These are phyloP conservation scores for Mrakia hoshinonis DNA, from an alignment of 768 basidiomycete genomes.

Conservation along the genomic window DNA sequence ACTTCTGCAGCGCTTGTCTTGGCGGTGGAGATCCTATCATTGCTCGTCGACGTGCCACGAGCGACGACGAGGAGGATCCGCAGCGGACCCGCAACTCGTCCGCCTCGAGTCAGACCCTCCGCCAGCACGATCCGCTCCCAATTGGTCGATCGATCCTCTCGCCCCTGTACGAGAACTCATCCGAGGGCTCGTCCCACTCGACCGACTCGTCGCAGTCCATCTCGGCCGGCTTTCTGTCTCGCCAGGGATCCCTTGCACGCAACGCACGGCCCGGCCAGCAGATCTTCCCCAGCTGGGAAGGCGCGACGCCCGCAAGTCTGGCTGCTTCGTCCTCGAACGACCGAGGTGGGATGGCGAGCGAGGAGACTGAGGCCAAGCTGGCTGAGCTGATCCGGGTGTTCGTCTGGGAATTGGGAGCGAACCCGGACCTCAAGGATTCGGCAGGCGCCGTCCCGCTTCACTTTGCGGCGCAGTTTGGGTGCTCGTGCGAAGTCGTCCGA, in stretches of 20 bases:
- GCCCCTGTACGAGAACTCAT: slow-evolving; percentile 1
- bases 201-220: too few relatives aligned
- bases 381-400: background rate
- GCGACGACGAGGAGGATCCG: background rate
- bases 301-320: background rate
- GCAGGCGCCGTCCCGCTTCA: slow-evolving; percentile 8
- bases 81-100: background rate
- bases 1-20: slow-evolving; percentile 10
- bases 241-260: background rate
- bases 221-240: background rate
- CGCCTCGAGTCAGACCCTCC: background rate
- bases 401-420: slow-evolving; percentile 6
- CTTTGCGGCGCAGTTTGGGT: slow-evolving; percentile 22
- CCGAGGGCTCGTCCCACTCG: background rate
- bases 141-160: background rate
- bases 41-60: background rate
- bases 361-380: slow-evolving; percentile 5
- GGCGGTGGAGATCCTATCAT: slow-evolving; percentile 7
- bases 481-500: slow-evolving; percentile 17
- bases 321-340: background rate
- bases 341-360: background rate
- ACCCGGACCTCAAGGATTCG: slow-evolving; percentile 8
- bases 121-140: background rate
- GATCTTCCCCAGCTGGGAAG: background rate
- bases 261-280: background rate